Evolutionary conservation across 1,139 yeast genomes (phyloP), one percentile per base, ranked within the genome.

Genomic region (Pichiaceae sp.): DNA sequence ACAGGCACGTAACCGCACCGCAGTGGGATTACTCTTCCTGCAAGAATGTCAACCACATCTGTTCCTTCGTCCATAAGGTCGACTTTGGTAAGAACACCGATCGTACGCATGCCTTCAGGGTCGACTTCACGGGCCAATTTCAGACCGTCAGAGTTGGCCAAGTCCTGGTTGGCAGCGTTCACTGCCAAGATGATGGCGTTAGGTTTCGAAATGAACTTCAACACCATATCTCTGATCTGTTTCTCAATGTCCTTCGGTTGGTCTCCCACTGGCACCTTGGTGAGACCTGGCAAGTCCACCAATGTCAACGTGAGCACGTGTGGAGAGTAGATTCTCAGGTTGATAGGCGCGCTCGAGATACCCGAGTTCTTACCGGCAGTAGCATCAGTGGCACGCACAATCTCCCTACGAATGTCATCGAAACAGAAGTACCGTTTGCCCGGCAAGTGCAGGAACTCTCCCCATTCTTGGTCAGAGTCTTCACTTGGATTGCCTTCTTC

Each of bases 241-340:
- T 75, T 79, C 67, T 91, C 99, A 48, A 91, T 91, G 60, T 91
- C 98, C 57, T 83, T 85, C 38, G 99, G 99, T 63, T 91, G 99
- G 60, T 91, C 98, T 34, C 99, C 99, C 35, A 91, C 97, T n/a
- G 99, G 98, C 30, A 93, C 98, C 62, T 91, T 91, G 23, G 99
- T 91, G 55, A 93, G 72, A 44, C 99, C 99, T 12, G 99, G 99
- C 52, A 91, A 72, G 68, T 91, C 99, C 31, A 91, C 98, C 54
- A 91, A 73, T 3, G 99, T 93, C 60, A 91, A 74, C 12, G 97
- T 91, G 54, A 91, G 70, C 36, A 91, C 98, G 56, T 89, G 91
- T 12, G 99, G 98, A 20, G 97, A 89, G 60, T 83, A 89, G 48
- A 91, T 87, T 62, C 96, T 75, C 58, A 91, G 71, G 61, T 91